Conservation (phyloP, 441 rosid species). For the Bruguiera hainesii region DNA sequence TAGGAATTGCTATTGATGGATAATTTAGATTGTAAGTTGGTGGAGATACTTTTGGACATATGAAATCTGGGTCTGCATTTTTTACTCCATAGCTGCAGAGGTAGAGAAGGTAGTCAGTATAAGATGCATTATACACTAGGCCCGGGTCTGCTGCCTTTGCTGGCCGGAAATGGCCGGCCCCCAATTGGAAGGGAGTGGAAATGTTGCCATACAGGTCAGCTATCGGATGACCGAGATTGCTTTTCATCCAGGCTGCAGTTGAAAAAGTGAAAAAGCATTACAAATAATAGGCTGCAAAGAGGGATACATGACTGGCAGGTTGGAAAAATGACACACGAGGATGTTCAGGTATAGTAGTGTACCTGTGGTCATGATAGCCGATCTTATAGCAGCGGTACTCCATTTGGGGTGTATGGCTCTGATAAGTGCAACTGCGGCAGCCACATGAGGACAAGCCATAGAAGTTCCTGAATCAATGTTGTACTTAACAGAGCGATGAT, state of each 20-base stretch:
- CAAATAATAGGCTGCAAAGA: neutral
- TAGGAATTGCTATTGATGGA: constrained; percentile 54
- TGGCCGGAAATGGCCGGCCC: constrained; percentile 73
- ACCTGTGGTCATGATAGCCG: constrained; percentile 86
- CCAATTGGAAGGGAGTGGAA: constrained; percentile 56
- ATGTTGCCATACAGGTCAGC: constrained; percentile 35
- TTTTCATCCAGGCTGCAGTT: constrained; percentile 43
- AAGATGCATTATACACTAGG: constrained; percentile 70
- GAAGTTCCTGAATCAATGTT: constrained; percentile 70
- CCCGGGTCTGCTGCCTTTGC: constrained; percentile 69
- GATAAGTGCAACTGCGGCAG: constrained; percentile 68
- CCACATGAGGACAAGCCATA: constrained; percentile 87
- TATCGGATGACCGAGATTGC: constrained; percentile 45
- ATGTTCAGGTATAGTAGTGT: neutral
- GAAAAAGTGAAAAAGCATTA: neutral
- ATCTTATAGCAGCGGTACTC: constrained; percentile 85
- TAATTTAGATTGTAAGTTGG: constrained; percentile 54
- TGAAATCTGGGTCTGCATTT: constrained; percentile 20
- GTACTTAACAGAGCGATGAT: constrained; percentile 29
- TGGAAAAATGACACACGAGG: neutral
- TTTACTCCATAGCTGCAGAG: constrained; percentile 38
- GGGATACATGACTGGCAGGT: neutral
- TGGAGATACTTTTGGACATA: constrained; percentile 35
- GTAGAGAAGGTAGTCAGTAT: constrained; percentile 46
- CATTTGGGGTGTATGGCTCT: constrained; percentile 68